These are phyloP conservation scores for Boletellus sp. DNA, from an alignment of 768 basidiomycete genomes.

Conservation along the genomic window DNA sequence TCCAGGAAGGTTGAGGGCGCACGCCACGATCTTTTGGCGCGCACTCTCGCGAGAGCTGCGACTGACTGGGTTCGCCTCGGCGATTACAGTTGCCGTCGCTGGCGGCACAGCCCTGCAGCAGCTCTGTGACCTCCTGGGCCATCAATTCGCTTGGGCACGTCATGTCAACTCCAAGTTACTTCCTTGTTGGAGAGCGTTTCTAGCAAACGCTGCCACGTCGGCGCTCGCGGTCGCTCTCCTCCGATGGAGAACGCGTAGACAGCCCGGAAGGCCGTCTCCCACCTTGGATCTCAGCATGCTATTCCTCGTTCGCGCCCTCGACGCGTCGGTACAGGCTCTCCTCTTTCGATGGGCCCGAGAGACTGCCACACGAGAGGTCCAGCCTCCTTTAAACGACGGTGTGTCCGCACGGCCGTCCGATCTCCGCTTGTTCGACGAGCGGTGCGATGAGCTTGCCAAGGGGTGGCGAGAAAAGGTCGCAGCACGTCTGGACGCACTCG, in stretches of 20 bases:
- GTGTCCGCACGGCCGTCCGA: neutral
- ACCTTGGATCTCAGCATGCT: constrained; percentile 70
- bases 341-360: constrained; percentile 33
- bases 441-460: constrained; percentile 24
- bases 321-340: constrained; percentile 52
- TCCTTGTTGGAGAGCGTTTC: constrained; percentile 49
- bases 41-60: constrained; percentile 56
- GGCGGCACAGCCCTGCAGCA: constrained; percentile 57
- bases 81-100: constrained; percentile 58
- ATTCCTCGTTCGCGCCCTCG: constrained; percentile 65
- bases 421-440: neutral
- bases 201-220: constrained; percentile 56
- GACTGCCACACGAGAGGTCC: neutral
- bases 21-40: constrained; percentile 16
- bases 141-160: neutral
- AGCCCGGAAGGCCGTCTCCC: constrained; percentile 35
- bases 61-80: constrained; percentile 63
- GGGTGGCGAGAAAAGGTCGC: constrained; percentile 35
- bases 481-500: constrained; percentile 57
- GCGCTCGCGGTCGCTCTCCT: constrained; percentile 54
- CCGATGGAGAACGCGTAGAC: constrained; percentile 41
- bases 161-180: constrained; percentile 28
- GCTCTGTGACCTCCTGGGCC: constrained; percentile 36
- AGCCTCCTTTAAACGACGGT: neutral
- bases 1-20: constrained; percentile 22